phyloP scores from a whole-genome alignment of 768 basidiomycete genomes.

The Russula griseocarnosa region DNA sequence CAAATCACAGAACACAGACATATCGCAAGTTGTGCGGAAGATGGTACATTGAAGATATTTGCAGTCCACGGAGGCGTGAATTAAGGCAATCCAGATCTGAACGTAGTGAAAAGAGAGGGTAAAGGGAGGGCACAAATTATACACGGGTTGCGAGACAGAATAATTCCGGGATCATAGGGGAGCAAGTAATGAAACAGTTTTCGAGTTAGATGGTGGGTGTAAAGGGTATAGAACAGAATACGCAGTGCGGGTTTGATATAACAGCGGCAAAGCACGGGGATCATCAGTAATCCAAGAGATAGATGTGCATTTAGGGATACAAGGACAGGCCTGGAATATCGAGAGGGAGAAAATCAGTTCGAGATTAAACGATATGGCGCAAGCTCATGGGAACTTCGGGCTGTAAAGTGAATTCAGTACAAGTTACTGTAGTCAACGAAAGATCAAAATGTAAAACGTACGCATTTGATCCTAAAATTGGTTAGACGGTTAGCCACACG shows the following conservation, averaged over 20 bases:
- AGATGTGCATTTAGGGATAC: constrained; percentile 75
- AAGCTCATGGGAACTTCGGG: constrained; percentile 89
- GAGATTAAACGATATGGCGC: constrained; percentile 77
- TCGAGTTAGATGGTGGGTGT: constrained; percentile 43
- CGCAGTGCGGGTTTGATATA: constrained; percentile 45
- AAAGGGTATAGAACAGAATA: constrained; percentile 70
- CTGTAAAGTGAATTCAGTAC: constrained; percentile 41
- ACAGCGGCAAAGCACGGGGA: constrained; percentile 40
- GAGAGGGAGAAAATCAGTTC: constrained; percentile 33
- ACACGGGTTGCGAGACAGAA: constrained; percentile 54
- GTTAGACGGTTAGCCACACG: constrained; percentile 12
- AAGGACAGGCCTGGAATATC: constrained; percentile 49
- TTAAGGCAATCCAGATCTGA: constrained; percentile 30
- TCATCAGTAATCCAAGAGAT: constrained; percentile 28
- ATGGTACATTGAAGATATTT: constrained; percentile 79
- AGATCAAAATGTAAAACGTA: constrained; percentile 39
- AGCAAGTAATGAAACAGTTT: constrained; percentile 63
- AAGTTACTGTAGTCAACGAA: neutral
- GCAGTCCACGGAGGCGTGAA: constrained; percentile 27
- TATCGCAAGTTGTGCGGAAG: constrained; percentile 88
- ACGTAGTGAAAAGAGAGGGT: constrained; percentile 29
- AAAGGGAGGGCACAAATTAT: constrained; percentile 45
- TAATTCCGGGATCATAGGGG: constrained; percentile 40
- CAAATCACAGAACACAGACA: constrained; percentile 36
- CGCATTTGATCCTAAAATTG: constrained; percentile 62